Conservation (phyloP, 2,329 filamentous ascomycete species). For the Phyllachora maydis region DNA sequence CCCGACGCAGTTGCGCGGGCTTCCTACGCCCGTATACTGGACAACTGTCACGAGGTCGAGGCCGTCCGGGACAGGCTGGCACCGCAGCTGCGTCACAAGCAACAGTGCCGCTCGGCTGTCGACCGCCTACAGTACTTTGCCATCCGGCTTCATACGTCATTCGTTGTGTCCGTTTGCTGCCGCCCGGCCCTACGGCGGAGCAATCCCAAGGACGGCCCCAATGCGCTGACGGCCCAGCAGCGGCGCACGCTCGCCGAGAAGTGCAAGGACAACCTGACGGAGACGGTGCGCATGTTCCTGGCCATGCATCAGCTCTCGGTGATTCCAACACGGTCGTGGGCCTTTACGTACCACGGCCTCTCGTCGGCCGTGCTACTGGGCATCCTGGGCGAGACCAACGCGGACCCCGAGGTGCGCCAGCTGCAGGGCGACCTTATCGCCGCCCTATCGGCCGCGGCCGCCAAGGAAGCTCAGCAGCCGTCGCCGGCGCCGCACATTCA, state of each 20-base stretch:
- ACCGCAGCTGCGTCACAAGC: constrained; percentile 34
- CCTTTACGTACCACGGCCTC: constrained; percentile 45
- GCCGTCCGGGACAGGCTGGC: constrained; percentile 24
- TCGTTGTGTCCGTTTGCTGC: constrained; percentile 44
- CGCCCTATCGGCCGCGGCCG: constrained; percentile 40
- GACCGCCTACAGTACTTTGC: constrained; percentile 44
- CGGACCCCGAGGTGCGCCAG: constrained; percentile 39
- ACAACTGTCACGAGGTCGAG: constrained; percentile 33
- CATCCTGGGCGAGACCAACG: constrained; percentile 40
- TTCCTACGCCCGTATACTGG: constrained; percentile 31
- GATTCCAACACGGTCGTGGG: constrained; percentile 46
- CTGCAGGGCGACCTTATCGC: constrained; percentile 43
- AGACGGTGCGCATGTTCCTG: constrained; percentile 47
- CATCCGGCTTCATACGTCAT: constrained; percentile 42
- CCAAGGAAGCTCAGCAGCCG: constrained; percentile 36
- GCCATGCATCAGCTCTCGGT: constrained; percentile 48
- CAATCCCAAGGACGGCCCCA: too few relatives aligned
- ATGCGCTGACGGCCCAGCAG: constrained; percentile 26
- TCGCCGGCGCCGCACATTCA: constrained; percentile 30
- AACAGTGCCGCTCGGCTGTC: constrained; percentile 40
- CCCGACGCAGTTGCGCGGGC: constrained; percentile 28
- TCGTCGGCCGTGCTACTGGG: constrained; percentile 44
- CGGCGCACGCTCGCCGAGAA: constrained; percentile 32
- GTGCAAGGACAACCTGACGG: constrained; percentile 40
- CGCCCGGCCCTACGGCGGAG: constrained; percentile 35